Base-by-base conservation (phyloP, 371 early-diverging fungal genomes). In the Zancudomyces culisetae region DNA sequence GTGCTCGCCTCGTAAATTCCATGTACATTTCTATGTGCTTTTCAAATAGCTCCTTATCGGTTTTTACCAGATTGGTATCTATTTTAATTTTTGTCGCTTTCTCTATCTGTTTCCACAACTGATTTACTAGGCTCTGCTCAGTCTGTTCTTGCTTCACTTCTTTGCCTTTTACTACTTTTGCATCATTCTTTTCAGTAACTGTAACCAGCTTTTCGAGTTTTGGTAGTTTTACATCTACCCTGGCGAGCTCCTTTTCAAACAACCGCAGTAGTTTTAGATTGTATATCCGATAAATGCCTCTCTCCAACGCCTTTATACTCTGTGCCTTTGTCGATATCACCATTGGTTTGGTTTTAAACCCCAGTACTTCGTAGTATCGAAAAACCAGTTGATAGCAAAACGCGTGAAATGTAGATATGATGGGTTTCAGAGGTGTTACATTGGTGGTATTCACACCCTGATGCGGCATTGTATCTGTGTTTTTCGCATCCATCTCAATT, bases 371-470 rank as follows among this genome's bases (percentile, higher is more conserved):
- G 27, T 54, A 61, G 51, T 72, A 45, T 6, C 52, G 43, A 27
- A 67, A 59, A 1, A 79, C 42, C 1, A 77, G 48, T 1, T 60
- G 54, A 18, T 62, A 60, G 54, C 80, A 77, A 39, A 73, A 58
- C n/a, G 73, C 60, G 29, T 79, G 80, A 53, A 79, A 79, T 22
- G 80, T 79, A 12, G 65, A 58, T 3, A 64, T 57, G 43, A 43
- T 43, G 6, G 67, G 67, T 54, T 54, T 26, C 10, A 4, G 35
- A 24, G 12, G 2, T 2, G 3, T 4, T 18, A 10, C 28, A 26
- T 71, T 71, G 27, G 64, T 58, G 6, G 60, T 23, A 2, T 63
- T 45, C 27, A 56, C 19, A 6, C 42, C 50, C 19, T 43, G 42
- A 3, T 39, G 24, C n/a, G 51, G 49, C 24, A 71, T 67, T 19